A percentile compares a stretch with the other conserved stretches of the same genome.
Conservation (phyloP, 2,329 filamentous ascomycete species). For the Bimuria novae-zelandiae region DNA sequence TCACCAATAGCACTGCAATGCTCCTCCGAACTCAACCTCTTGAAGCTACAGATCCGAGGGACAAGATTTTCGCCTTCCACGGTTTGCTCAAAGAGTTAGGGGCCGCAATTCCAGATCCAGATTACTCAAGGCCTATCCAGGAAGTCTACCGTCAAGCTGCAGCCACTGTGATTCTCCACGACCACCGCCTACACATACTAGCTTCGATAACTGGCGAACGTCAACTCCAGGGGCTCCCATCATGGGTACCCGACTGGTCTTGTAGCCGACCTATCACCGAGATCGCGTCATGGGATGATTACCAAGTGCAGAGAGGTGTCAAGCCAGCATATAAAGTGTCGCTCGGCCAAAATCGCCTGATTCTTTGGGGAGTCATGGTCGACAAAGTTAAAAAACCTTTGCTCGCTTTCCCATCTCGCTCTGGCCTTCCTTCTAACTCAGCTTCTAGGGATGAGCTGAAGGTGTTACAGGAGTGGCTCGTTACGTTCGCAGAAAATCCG, state of each 20-base stretch:
- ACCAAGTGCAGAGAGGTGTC: not conserved
- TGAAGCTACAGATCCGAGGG: conserved; percentile 3
- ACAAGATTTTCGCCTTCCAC: conserved; percentile 8
- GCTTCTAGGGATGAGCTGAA: no score
- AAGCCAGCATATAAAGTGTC: not conserved
- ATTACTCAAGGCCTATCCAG: not conserved
- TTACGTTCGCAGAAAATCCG: no score
- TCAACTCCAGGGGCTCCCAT: not conserved
- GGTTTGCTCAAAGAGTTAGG: not conserved
- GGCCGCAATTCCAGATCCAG: not conserved
- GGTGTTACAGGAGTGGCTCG: no score
- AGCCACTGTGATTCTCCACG: not conserved
- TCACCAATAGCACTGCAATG: conserved; percentile 4
- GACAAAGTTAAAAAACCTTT: not conserved
- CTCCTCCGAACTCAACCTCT: not conserved
- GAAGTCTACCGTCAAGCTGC: conserved; percentile 3
- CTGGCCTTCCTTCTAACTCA: no score
- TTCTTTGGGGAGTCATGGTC: not conserved
- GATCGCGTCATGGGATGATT: conserved; percentile 2
- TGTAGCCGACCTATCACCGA: not conserved
- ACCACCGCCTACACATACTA: conserved; percentile 1
- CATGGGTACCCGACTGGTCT: conserved; percentile 9
- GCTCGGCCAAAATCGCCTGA: not conserved
- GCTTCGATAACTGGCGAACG: not conserved
- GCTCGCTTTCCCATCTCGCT: not conserved